Conservation (phyloP, 164 flowering plant genomes). For the Piper betle region DNA sequence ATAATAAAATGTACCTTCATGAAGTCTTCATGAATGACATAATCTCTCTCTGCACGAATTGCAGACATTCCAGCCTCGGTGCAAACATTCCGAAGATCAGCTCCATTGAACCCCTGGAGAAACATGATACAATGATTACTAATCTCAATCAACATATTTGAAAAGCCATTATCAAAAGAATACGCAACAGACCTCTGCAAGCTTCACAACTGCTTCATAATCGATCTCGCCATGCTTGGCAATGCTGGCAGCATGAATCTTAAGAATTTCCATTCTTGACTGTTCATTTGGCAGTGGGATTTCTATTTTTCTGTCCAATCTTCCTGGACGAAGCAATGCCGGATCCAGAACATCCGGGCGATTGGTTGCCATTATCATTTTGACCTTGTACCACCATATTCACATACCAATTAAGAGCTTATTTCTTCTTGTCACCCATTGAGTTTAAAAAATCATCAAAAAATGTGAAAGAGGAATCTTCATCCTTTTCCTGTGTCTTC, state of each 20-base stretch:
- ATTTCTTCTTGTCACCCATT: background rate
- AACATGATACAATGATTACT: background rate
- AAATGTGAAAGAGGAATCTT: too few species aligned
- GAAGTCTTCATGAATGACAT: constrained; percentile 95
- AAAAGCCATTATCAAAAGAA: background rate
- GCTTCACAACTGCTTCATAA: constrained; percentile 92
- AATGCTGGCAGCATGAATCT: constrained; percentile 90
- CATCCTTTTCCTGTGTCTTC: too few species aligned
- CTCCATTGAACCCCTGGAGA: constrained; percentile 86
- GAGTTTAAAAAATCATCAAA: background rate
- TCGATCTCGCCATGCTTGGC: constrained; percentile 96
- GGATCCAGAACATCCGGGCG: constrained; percentile 96
- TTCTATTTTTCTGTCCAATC: constrained; percentile 89
- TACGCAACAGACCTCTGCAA: constrained; percentile 60
- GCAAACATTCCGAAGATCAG: constrained; percentile 91
- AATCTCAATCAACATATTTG: background rate
- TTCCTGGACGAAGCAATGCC: constrained; percentile 94
- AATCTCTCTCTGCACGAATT: constrained; percentile 89
- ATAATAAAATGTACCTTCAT: constrained; percentile 58
- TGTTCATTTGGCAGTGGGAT: constrained; percentile 92
- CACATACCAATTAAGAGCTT: background rate
- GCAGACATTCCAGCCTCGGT: constrained; percentile 99
- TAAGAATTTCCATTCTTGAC: constrained; percentile 84
- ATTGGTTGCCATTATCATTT: constrained; percentile 99
- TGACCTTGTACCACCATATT: constrained; percentile 30